Evolutionary conservation across 2,329 filamentous ascomycete genomes (phyloP).

Genomic region (Dryadomyces sulphureus): DNA sequence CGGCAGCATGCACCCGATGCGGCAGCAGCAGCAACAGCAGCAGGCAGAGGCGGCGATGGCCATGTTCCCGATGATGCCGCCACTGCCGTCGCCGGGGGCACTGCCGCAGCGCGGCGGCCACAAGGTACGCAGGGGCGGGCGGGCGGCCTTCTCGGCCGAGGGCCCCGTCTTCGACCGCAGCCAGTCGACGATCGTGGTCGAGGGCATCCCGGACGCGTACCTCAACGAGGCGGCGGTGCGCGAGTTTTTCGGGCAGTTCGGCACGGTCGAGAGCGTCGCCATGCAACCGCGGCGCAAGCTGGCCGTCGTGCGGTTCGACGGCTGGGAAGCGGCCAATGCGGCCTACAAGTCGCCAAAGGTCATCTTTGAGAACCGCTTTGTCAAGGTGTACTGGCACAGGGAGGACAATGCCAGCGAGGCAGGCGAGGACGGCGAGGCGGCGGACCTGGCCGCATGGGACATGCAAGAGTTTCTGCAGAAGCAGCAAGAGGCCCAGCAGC

Average conservation of each 20-base stretch:
- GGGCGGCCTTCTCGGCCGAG: slow-evolving; percentile 48
- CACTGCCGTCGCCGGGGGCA: neutral
- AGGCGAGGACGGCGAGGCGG: neutral
- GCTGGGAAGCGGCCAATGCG: slow-evolving; percentile 49
- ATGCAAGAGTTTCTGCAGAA: slow-evolving; percentile 52
- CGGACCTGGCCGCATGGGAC: slow-evolving; percentile 41
- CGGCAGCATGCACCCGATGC: neutral
- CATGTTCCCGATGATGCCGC: neutral
- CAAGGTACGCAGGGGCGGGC: slow-evolving; percentile 14
- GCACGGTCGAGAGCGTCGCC: slow-evolving; percentile 45
- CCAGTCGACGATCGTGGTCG: slow-evolving; percentile 57
- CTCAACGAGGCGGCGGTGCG: slow-evolving; percentile 51
- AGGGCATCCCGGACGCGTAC: slow-evolving; percentile 60
- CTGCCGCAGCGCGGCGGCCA: neutral
- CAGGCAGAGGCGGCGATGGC: neutral
- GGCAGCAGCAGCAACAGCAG: too few species aligned
- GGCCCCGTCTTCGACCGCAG: slow-evolving; percentile 47
- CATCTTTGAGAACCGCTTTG: slow-evolving; percentile 74
- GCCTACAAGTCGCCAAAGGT: slow-evolving; percentile 66
- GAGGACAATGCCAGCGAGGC: slow-evolving; percentile 10
- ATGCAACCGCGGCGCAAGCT: slow-evolving; percentile 53
- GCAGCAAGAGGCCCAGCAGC: slow-evolving; percentile 58
- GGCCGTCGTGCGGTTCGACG: slow-evolving; percentile 55
- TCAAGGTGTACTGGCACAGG: slow-evolving; percentile 69
- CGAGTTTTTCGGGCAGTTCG: slow-evolving; percentile 59